Evolutionary conservation across 805 yeast genomes (phyloP).

Genomic region (Wickerhamia fluorescens): DNA sequence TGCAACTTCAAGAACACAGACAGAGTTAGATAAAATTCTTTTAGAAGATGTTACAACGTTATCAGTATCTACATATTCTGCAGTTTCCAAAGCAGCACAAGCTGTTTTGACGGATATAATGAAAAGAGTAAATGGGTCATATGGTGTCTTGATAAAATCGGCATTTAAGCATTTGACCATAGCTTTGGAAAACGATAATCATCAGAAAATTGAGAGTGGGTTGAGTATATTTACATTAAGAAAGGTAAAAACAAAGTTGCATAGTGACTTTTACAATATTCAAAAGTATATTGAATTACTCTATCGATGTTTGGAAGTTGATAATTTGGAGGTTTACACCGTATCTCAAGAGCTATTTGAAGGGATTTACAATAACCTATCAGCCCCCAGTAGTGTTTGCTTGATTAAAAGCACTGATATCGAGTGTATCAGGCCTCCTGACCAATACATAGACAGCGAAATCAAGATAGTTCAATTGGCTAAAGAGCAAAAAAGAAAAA

Average conservation of each 20-base stretch:
- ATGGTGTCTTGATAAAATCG: constrained; percentile 44
- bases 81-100: constrained; percentile 66
- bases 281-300: constrained; percentile 41
- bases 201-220: constrained; percentile 56
- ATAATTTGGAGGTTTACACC: constrained; percentile 47
- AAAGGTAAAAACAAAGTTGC: constrained; percentile 51
- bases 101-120: constrained; percentile 58
- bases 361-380: constrained; percentile 19
- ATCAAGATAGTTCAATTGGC: constrained; percentile 55
- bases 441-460: constrained; percentile 47
- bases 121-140: constrained; percentile 63
- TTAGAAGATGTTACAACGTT: constrained; percentile 58
- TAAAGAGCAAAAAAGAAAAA: constrained; percentile 48
- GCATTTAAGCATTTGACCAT: constrained; percentile 43
- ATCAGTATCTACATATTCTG: constrained; percentile 63
- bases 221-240: constrained; percentile 50
- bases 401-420: constrained; percentile 39
- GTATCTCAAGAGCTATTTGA: constrained; percentile 48
- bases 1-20: constrained; percentile 65
- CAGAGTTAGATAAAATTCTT: constrained; percentile 54
- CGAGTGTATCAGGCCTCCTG: constrained; percentile 55
- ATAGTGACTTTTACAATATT: constrained; percentile 50
- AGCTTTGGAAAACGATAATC: constrained; percentile 37
- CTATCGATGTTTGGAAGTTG: constrained; percentile 48
- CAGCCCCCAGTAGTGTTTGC: constrained; percentile 38